Conservation (phyloP, 345 rosid genomes). For the Geranium rotundifolium region DNA sequence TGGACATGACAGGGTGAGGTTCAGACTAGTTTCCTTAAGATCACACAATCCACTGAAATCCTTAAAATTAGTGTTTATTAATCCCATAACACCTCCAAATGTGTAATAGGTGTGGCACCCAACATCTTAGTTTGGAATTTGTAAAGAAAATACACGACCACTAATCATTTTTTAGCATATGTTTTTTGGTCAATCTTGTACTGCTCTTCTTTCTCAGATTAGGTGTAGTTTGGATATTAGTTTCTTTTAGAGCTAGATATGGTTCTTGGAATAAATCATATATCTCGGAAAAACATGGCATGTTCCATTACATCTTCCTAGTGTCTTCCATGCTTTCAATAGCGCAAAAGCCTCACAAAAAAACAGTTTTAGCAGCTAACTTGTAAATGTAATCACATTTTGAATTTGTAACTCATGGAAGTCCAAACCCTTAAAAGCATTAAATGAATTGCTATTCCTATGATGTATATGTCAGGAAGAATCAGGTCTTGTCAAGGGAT, state of each 20-base stretch:
- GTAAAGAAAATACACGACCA: neutral
- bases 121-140: neutral
- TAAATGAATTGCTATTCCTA: neutral
- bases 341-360: no score
- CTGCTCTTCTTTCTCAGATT: neutral
- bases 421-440: no score
- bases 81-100: neutral
- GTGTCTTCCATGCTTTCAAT: no score
- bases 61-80: neutral
- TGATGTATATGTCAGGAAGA: neutral
- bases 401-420: no score
- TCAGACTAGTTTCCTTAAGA: neutral
- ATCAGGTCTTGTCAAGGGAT: no score
- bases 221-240: neutral
- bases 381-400: no score
- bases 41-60: neutral
- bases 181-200: constrained; percentile 19
- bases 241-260: neutral
- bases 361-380: no score
- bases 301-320: neutral
- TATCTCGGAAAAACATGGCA: constrained; percentile 1
- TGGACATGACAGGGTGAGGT: neutral
- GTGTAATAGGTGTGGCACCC: neutral
- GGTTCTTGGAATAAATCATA: neutral
- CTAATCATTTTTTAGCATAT: neutral